A percentile compares a stretch with the other conserved stretches of the same genome.
Evolutionary conservation across 345 rosid genomes (phyloP).

Genomic region (Hibiscus tridactylites): DNA sequence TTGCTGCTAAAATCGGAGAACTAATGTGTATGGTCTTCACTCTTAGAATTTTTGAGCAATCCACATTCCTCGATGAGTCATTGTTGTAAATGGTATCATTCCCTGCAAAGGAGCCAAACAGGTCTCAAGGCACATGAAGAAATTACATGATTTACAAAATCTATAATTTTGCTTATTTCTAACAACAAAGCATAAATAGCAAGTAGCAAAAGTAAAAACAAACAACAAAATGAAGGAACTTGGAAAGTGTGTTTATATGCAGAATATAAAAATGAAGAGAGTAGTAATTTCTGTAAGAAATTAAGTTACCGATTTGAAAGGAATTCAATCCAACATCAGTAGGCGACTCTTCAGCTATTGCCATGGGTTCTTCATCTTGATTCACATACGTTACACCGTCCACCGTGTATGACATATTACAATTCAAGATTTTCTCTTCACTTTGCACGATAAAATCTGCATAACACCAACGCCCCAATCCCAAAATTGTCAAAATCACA

Average conservation of each 20-base stretch:
- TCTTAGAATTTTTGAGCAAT: conserved; percentile 30
- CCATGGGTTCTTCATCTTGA: conserved; percentile 50
- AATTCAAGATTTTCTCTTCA: conserved; percentile 48
- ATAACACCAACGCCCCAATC: not conserved
- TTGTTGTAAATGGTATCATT: conserved; percentile 23
- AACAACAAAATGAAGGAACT: not conserved
- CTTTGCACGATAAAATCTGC: conserved; percentile 16
- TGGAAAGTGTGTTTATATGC: not conserved
- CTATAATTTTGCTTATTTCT: not conserved
- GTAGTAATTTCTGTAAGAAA: not conserved
- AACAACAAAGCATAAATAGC: not conserved
- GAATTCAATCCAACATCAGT: conserved; percentile 22
- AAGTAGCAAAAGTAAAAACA: not conserved
- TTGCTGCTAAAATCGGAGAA: conserved; percentile 72
- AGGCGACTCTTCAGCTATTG: conserved; percentile 49
- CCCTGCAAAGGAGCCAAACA: conserved; percentile 21
- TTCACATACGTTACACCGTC: conserved; percentile 44
- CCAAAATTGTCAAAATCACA: not conserved
- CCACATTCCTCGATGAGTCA: conserved; percentile 33
- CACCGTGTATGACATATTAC: conserved; percentile 44
- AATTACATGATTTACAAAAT: not conserved
- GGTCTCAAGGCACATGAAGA: not conserved
- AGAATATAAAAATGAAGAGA: not conserved
- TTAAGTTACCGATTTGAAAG: conserved; percentile 23
- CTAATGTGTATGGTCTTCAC: conserved; percentile 58